A percentile compares a stretch with the other conserved stretches of the same genome.
phyloP scores from a whole-genome alignment of 148 eudicot genomes.

The Rhododendron molle region DNA sequence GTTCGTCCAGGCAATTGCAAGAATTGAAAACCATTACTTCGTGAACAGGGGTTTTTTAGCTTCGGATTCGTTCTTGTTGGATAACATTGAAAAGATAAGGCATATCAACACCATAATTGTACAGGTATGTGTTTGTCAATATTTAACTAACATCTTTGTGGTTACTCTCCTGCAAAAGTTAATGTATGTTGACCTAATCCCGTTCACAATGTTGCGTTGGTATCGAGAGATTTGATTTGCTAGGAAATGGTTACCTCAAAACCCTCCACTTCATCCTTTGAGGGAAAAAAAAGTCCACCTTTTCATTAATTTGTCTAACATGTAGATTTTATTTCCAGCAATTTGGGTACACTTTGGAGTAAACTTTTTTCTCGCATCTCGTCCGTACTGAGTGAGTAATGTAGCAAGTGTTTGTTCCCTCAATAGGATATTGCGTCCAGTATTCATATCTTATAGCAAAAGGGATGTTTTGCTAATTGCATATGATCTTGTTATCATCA shows the following conservation, averaged over 20 bases:
- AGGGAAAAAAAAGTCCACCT: neutral
- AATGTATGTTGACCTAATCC: no score
- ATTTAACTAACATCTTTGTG: neutral
- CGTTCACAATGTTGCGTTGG: neutral
- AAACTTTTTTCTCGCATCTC: neutral
- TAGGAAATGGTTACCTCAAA: neutral
- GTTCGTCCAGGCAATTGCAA: constrained; percentile 77
- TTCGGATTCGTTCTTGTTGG: constrained; percentile 78
- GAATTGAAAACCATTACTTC: constrained; percentile 95
- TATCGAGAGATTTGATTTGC: neutral
- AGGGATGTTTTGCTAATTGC: neutral
- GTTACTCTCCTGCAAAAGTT: neutral
- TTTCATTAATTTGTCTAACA: neutral
- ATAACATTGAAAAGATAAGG: constrained; percentile 84
- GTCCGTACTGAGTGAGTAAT: neutral
- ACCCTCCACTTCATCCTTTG: neutral
- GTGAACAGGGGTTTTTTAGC: constrained; percentile 80
- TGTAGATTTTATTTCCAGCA: neutral
- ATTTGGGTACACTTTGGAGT: neutral
- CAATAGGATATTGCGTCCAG: neutral
- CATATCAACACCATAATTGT: constrained; percentile 81
- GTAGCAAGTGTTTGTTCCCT: neutral
- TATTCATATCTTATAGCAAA: neutral
- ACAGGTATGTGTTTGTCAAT: constrained; percentile 49
- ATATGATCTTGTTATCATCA: neutral